Conservation (phyloP, 805 yeast genomes). For the Priceomyces fermenticarens region DNA sequence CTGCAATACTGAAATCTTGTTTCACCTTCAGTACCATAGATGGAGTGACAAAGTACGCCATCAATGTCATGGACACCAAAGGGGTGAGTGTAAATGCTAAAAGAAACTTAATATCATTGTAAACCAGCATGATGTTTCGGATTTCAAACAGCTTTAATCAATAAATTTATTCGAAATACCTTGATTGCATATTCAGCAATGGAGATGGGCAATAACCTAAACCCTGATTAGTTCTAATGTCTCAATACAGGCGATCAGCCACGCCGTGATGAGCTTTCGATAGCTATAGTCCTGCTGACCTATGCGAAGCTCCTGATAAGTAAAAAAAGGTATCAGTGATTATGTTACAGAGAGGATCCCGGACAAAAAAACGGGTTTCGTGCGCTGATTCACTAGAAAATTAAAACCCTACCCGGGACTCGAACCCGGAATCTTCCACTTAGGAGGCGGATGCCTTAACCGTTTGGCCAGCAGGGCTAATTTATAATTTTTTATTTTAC, state of each 20-base stretch:
- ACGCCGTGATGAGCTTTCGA: too few species aligned
- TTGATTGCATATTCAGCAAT: background rate
- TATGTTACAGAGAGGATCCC: too few species aligned
- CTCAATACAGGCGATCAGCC: too few species aligned
- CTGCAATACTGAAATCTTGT: conserved; percentile 10
- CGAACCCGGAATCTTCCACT: conserved; percentile 42
- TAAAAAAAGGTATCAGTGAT: too few species aligned
- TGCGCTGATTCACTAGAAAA: background rate
- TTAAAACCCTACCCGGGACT: conserved; percentile 37
- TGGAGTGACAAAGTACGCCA: conserved; percentile 11
- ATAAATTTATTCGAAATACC: background rate
- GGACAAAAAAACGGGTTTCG: conserved; percentile 6
- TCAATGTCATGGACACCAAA: conserved; percentile 1
- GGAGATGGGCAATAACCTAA: too few species aligned
- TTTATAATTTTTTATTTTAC: background rate
- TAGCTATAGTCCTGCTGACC: too few species aligned
- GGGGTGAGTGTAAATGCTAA: conserved; percentile 1
- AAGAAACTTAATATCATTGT: conserved; percentile 1
- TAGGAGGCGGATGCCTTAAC: conserved; percentile 52
- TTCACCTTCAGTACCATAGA: conserved; percentile 10
- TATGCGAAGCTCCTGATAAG: too few species aligned
- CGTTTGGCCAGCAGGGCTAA: conserved; percentile 51
- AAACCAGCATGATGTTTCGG: background rate
- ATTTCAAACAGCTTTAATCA: background rate
- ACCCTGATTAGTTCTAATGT: background rate